phyloP scores from a whole-genome alignment of 2,329 filamentous ascomycete genomes.

The Calcarisporium arbuscula region DNA sequence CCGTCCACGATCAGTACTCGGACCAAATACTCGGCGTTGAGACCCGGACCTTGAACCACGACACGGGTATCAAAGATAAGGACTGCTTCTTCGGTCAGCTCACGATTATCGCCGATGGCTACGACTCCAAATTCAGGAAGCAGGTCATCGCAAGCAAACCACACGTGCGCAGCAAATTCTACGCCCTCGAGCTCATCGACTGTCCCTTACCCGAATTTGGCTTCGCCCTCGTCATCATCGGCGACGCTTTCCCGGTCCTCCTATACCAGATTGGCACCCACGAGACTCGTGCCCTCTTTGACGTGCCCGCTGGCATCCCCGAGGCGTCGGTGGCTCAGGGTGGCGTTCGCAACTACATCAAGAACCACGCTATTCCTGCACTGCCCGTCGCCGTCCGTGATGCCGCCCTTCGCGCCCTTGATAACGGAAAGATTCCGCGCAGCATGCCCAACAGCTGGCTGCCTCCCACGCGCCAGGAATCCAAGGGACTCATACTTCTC shows the following conservation, averaged over 20 bases:
- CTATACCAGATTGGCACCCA: conserved; percentile 96
- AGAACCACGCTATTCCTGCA: conserved; percentile 70
- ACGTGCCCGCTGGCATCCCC: conserved; percentile 73
- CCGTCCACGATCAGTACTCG: conserved; percentile 63
- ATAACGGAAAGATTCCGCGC: conserved; percentile 65
- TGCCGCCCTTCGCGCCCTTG: conserved; percentile 69
- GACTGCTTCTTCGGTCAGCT: conserved; percentile 86
- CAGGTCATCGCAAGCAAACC: conserved; percentile 63
- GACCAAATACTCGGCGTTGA: conserved; percentile 78
- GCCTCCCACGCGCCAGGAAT: conserved; percentile 58
- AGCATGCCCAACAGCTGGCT: conserved; percentile 97
- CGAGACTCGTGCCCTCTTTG: conserved; percentile 85
- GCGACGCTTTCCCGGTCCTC: conserved; percentile 68
- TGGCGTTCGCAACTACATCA: conserved; percentile 78
- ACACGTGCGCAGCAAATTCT: conserved; percentile 79
- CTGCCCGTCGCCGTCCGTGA: conserved; percentile 68
- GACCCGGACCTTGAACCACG: conserved; percentile 47
- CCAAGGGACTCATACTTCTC: conserved; percentile 66
- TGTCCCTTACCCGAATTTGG: conserved; percentile 67
- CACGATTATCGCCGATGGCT: conserved; percentile 88
- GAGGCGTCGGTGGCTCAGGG: conserved; percentile 68
- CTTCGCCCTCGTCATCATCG: conserved; percentile 85
- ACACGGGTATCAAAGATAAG: conserved; percentile 46
- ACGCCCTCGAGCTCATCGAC: conserved; percentile 86
- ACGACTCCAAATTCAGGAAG: conserved; percentile 86